Evolutionary conservation across 306 rosid species (phyloP).

Genomic region (Glycine latifolia): DNA sequence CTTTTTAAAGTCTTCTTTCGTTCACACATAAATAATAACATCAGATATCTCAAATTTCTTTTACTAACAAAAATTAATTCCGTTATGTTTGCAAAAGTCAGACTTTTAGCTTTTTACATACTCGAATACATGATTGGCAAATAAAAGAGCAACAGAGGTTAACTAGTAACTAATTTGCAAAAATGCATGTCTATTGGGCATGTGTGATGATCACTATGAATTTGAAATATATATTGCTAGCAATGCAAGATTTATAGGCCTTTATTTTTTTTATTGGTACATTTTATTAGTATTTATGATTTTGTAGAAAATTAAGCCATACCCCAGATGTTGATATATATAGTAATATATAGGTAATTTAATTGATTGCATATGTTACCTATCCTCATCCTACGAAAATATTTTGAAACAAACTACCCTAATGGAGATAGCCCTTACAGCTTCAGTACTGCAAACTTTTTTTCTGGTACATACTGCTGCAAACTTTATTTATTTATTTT

Average conservation of each 20-base stretch:
- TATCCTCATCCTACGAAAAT: background rate
- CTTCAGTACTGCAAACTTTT: background rate
- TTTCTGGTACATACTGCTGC: background rate
- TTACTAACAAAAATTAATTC: too few relatives aligned
- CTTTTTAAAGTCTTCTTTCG: background rate
- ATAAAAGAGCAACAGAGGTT: background rate
- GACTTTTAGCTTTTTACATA: background rate
- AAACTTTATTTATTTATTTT: background rate
- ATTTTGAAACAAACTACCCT: background rate
- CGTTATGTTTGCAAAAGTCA: background rate
- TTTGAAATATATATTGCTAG: background rate
- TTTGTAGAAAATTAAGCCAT: conserved; percentile 23
- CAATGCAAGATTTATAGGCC: background rate
- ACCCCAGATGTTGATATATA: background rate
- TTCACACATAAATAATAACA: background rate
- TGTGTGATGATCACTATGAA: background rate
- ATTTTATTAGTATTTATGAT: conserved; percentile 29
- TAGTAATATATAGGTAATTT: background rate
- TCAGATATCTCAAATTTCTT: too few relatives aligned
- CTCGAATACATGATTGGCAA: background rate
- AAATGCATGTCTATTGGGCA: background rate
- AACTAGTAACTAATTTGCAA: background rate
- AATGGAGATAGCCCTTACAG: background rate
- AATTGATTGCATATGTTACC: background rate
- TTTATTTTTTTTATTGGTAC: conserved; percentile 8